Base-by-base conservation (phyloP, 495 filamentous ascomycete species). In the Penicillium angulare region DNA sequence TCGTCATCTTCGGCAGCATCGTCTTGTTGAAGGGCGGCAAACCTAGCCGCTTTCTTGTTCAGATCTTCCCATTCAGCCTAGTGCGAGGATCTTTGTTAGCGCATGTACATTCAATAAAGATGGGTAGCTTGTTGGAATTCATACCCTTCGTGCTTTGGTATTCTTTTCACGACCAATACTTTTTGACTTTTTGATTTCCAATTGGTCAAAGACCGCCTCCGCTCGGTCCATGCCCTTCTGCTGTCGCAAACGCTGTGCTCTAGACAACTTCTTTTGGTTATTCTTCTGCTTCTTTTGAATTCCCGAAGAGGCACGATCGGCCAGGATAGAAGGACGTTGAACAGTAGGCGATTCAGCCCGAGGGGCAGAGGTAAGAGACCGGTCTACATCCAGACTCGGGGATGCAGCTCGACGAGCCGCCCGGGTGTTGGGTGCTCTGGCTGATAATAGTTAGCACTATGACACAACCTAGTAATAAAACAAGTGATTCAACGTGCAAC, bases 181-280 rank as follows among this genome's bases (percentile, higher is more conserved):
- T 60, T 82, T 82, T 46, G 80, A 72, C 36, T 88, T 73, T 64
- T 92, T 95, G 45, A 72, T 76, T 61, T 86, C 82, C 44, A 82
- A 75, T 60, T 84, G 84, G 59, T 90, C 88, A 64, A 84, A 71
- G 56, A 86, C 71, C 6, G 77, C 77, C 56, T 87, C 87, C 27
- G 88, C 90, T 50, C 82, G 79, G 60, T 92, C 88, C 56, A 90
- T 74, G 21, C 73, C 84, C 68, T 85, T 87, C 59, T 89, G 81
- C 24, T 87, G 80, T 39, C 90, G 74, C 60, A 78, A 64, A 8
- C 81, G 78, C 53, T 90, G 87, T 47, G 82, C 82, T 56, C 79
- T 75, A 45, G 82, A 85, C 51, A 87, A 47, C 3, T 72, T 72
- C 49, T 82, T 77, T 50, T n/a, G n/a, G n/a, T n/a, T n/a, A n/a